A percentile compares a stretch with the other conserved stretches of the same genome.
These are phyloP conservation scores for Populus tomentosa DNA, from an alignment of 441 rosid genomes.

Conservation along the genomic window DNA sequence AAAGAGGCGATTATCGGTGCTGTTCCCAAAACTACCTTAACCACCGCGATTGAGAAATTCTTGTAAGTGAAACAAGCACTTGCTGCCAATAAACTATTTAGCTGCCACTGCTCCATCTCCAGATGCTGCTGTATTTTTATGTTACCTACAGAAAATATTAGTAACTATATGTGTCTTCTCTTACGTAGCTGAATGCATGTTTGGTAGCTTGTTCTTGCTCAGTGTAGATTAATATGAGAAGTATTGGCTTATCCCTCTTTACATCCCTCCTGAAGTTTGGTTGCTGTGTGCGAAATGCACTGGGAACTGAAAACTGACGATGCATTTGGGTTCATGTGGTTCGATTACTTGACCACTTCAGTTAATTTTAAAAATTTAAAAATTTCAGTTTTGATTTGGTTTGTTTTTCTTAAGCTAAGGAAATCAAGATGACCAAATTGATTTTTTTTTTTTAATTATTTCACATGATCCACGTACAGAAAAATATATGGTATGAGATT, in stretches of 20 bases:
- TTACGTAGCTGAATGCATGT: neutral
- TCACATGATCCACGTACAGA: neutral
- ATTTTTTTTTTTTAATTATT: neutral
- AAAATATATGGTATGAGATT: neutral
- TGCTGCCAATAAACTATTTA: constrained; percentile 4
- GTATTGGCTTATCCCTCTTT: neutral
- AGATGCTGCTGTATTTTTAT: constrained; percentile 13
- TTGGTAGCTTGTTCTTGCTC: constrained; percentile 1
- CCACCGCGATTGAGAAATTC: constrained; percentile 71
- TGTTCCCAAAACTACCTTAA: constrained; percentile 73
- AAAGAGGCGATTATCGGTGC: constrained; percentile 84
- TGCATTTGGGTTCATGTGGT: neutral
- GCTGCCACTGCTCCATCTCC: constrained; percentile 10
- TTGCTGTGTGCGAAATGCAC: neutral
- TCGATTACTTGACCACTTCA: neutral
- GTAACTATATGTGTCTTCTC: constrained; percentile 3
- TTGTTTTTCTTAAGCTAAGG: neutral
- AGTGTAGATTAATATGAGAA: neutral
- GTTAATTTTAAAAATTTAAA: neutral
- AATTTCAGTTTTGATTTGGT: neutral
- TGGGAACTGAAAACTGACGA: neutral
- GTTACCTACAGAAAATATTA: neutral
- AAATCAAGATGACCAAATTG: neutral
- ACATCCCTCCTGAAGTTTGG: neutral
- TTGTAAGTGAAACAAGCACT: constrained; percentile 24